Base-by-base conservation (phyloP, 495 filamentous ascomycete species). In the Penicillium paradoxum region DNA sequence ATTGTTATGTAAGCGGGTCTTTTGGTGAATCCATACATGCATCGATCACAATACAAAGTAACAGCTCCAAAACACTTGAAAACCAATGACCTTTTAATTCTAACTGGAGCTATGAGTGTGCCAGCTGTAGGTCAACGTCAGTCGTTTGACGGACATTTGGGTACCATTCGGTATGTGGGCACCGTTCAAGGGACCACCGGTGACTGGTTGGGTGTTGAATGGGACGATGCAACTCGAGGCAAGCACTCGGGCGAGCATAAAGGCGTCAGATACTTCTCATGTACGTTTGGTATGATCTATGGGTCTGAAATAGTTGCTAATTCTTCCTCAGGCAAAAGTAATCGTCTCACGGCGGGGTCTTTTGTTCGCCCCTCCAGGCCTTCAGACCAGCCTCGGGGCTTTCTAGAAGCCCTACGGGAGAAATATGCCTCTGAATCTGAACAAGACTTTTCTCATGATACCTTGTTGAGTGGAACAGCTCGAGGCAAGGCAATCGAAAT, bases 121-220 rank as follows among this genome's bases (percentile, higher is more conserved):
- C 37, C 49, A 33, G 51, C 55, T 32, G 32, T 63, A 37, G 61
- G 62, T 42, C 82, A 91, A 66, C 84, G 93, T 5, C 73, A 90
- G 38, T 95, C 89, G 0, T 96, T 87, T 58, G 79, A 84, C 37
- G 81, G 80, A 19, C 76, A 81, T 29, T 64, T 84, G 33, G 95
- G 90, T 67, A 97, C 93, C 1, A 81, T 98, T 43, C 83, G 90
- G 27, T 97, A 90, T 61, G 73, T 88, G 56, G 93, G 93, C 42
- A 63, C 73, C 33, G 83, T 98, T 15, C 75, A 81, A 46, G 87
- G 86, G 33, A 93, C 90, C 17, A 73, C 79, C 18, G 90, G 89
- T 27, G 76, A 79, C 60, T 97, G 93, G 95, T 74, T 98, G 17
- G 93, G 93, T 22, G 90, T 97, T 17, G 93, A 98, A 76, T 98